Conservation (phyloP, 345 rosid species). For the Eucalyptus rudis region DNA sequence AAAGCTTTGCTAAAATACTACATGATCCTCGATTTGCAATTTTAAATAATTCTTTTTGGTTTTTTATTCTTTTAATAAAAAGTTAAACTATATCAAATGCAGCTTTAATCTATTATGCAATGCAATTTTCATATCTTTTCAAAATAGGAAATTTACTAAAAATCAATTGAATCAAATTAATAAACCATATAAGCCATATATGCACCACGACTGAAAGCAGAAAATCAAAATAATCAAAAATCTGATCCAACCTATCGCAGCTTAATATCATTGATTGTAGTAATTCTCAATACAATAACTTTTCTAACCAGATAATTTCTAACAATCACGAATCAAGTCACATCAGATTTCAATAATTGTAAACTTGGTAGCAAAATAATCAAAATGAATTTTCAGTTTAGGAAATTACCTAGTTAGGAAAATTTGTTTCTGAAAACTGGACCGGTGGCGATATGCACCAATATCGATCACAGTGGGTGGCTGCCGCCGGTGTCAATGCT, state of each 20-base stretch:
- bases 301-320: neutral
- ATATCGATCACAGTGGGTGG: neutral
- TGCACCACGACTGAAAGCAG: neutral
- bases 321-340: neutral
- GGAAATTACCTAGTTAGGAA: neutral
- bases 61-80: neutral
- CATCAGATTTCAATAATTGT: neutral
- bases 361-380: neutral
- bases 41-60: neutral
- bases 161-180: neutral
- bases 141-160: neutral
- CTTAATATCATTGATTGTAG: neutral
- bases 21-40: neutral
- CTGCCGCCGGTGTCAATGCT: neutral
- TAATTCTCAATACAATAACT: neutral
- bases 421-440: neutral
- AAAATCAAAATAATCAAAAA: neutral
- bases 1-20: neutral
- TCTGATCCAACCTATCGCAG: neutral
- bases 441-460: neutral
- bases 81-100: neutral
- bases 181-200: neutral
- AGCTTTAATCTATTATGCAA: neutral
- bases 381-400: neutral
- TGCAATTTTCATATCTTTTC: neutral